These are phyloP conservation scores for Saccharomyces pastorianus DNA, from an alignment of 1,139 yeast species.

Conservation along the genomic window DNA sequence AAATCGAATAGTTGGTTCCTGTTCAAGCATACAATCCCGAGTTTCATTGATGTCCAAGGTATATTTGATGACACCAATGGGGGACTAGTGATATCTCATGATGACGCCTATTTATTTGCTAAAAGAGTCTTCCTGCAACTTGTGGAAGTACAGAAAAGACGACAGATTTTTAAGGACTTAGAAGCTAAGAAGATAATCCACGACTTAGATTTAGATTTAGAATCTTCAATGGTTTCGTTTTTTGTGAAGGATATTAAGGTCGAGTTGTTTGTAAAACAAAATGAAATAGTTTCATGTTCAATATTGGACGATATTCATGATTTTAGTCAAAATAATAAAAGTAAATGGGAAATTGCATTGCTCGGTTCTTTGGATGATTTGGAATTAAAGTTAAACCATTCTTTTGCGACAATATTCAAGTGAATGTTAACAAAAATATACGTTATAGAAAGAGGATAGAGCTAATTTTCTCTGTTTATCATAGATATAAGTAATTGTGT, in stretches of 20 bases:
- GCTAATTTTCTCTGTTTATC: neutral
- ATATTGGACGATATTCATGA: slow-evolving; percentile 8
- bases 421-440: neutral
- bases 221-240: slow-evolving; percentile 19
- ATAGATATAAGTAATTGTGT: slow-evolving; percentile 13
- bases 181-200: slow-evolving; percentile 11
- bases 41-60: slow-evolving; percentile 30
- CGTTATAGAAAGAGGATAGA: neutral
- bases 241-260: slow-evolving; percentile 7
- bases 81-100: slow-evolving; percentile 11
- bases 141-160: slow-evolving; percentile 9
- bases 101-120: slow-evolving; percentile 23
- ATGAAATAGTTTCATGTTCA: slow-evolving; percentile 14
- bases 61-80: slow-evolving; percentile 15
- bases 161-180: slow-evolving; percentile 13
- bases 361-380: slow-evolving; percentile 17
- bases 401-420: neutral
- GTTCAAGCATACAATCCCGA: slow-evolving; percentile 41
- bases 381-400: slow-evolving; percentile 8
- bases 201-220: slow-evolving; percentile 17
- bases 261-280: slow-evolving; percentile 12
- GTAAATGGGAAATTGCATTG: slow-evolving; percentile 9
- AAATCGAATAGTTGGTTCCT: slow-evolving; percentile 33
- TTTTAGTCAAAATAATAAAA: slow-evolving; percentile 1
- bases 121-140: slow-evolving; percentile 19